phyloP scores from a whole-genome alignment of 257 asterid genomes.

The Ligustrum vulgare region DNA sequence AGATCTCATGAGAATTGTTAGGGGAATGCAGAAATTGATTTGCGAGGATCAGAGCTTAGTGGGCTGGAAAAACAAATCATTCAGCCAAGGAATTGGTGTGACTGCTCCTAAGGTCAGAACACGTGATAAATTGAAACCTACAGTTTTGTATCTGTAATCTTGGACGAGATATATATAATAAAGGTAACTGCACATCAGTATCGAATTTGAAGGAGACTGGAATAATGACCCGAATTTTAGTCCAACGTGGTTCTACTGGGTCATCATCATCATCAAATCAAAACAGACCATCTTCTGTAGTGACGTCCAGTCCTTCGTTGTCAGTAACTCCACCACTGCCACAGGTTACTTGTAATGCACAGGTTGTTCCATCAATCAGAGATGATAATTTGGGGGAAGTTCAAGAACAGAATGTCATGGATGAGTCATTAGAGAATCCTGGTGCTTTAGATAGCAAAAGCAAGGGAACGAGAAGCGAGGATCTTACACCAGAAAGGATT shows the following conservation, averaged over 20 bases:
- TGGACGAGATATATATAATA: slow-evolving; percentile 31
- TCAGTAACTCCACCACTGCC: slow-evolving; percentile 51
- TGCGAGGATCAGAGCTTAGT: slow-evolving; percentile 57
- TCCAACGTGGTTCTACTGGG: slow-evolving; percentile 83
- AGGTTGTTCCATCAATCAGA: slow-evolving; percentile 46
- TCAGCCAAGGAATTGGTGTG: slow-evolving; percentile 78
- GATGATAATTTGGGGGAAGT: slow-evolving; percentile 58
- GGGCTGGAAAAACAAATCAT: slow-evolving; percentile 72
- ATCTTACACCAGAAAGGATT: slow-evolving; percentile 37
- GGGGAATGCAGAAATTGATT: slow-evolving; percentile 99
- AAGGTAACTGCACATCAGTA: slow-evolving; percentile 19
- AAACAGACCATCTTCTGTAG: slow-evolving; percentile 50
- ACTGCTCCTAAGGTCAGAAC: slow-evolving; percentile 89
- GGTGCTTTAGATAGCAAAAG: slow-evolving; percentile 36
- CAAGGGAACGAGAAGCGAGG: slow-evolving; percentile 44
- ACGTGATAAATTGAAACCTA: slow-evolving; percentile 72
- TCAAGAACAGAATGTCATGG: slow-evolving; percentile 52
- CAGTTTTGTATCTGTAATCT: slow-evolving; percentile 50
- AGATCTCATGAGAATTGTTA: slow-evolving; percentile 98
- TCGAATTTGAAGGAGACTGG: slow-evolving; percentile 35
- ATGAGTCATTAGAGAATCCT: slow-evolving; percentile 44
- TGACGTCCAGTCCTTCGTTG: slow-evolving; percentile 48
- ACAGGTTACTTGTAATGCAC: slow-evolving; percentile 42
- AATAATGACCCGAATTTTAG: slow-evolving; percentile 85
- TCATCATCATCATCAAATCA: slow-evolving; percentile 75